Base-by-base conservation (phyloP, 2,329 filamentous ascomycete genomes). In the Alternaria infectoria region DNA sequence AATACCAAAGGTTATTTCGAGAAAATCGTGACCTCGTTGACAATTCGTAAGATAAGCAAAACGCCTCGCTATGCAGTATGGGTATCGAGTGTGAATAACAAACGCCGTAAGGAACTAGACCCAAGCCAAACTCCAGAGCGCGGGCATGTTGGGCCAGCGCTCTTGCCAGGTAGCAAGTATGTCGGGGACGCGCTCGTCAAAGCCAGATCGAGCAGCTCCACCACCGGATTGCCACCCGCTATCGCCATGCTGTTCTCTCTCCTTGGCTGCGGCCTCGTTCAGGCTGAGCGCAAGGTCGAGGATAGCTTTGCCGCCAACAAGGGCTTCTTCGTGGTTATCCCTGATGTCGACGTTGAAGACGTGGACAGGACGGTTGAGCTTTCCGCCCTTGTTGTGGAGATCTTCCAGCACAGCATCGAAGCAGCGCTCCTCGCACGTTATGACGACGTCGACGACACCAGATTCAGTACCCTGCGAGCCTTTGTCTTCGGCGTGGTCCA, bases 291-390 rank as follows among this genome's bases (percentile, higher is more conserved):
- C 96, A 36, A 99, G 85, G 75, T 99, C 96, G 40, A 98, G 85
- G 62, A 99, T 99, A 47, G 93, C 96, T 70, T 91, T 89, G 2
- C 96, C 96, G 10, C 96, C 96, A 3, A 97, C 87, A 21, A 95
- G 86, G 0, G 96, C 96, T 81, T 99, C 96, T 79, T 99, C 95
- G 76, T 98, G 96, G 76, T 98, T 99, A 81, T 99, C 96, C 80
- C 92, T 95, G 76, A 99, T 99, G 78, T 99, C 96, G 58, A 99
- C 91, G 74, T 99, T 99, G 84, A 99, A 97, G 60, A 99, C 93
- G 77, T 99, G 96, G 0, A 99, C 96, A 0, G 96, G 94, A 3
- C 93, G 86, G 79, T 99, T 99, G 61, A 99, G 84, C 4, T 92
- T 91, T 0, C 91, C 89, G 8, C 95, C 96, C 66, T 96, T 88